Evolutionary conservation across 2,329 filamentous ascomycete genomes (phyloP).

Genomic region (Aureobasidium sp.): DNA sequence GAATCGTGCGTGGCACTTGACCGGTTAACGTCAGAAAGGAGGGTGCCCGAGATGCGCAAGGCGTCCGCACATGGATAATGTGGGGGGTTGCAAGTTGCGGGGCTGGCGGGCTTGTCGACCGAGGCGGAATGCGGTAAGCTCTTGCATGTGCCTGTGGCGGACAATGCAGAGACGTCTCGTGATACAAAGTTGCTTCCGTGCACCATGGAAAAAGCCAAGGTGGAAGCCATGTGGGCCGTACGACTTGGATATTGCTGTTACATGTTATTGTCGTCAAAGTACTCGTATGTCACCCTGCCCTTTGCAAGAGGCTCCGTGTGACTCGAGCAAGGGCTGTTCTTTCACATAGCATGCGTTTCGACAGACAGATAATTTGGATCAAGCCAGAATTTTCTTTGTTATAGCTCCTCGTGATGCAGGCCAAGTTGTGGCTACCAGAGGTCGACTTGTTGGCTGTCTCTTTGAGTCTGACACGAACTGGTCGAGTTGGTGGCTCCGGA

Average conservation of each 20-base stretch:
- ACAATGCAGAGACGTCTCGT: background rate
- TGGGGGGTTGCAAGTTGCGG: background rate
- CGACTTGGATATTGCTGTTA: background rate
- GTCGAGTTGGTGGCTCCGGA: background rate
- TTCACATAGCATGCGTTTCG: background rate
- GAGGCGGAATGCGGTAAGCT: slow-evolving; percentile 5
- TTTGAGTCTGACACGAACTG: background rate
- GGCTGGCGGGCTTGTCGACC: background rate
- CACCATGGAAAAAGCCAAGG: background rate
- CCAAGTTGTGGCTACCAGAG: background rate
- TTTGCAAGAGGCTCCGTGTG: background rate
- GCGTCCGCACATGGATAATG: background rate
- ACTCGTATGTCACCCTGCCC: background rate
- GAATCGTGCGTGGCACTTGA: slow-evolving; percentile 7
- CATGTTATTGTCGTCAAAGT: background rate
- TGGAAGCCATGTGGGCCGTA: background rate
- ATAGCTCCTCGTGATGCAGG: background rate
- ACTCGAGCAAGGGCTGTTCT: background rate
- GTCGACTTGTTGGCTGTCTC: background rate
- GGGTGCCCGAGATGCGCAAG: background rate
- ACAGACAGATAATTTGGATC: background rate
- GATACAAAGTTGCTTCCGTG: background rate
- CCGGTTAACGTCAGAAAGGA: background rate
- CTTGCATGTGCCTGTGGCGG: background rate
- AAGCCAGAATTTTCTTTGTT: background rate